Conservation (phyloP, 805 yeast genomes). For the Zygosaccharomyces lentus region DNA sequence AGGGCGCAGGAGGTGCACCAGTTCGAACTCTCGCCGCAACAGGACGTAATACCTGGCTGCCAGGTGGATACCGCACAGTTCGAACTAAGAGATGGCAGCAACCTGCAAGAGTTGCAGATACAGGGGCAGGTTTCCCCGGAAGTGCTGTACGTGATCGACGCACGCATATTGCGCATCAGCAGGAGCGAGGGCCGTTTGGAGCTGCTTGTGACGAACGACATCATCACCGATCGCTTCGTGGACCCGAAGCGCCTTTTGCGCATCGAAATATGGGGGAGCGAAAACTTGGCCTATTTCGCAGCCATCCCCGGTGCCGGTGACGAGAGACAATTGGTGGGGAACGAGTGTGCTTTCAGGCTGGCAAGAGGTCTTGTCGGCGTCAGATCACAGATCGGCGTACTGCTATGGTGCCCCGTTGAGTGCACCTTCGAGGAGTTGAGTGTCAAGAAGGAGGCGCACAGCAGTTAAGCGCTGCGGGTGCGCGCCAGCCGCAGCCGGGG, state of each 20-base stretch:
- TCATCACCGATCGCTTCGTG: conserved; percentile 10
- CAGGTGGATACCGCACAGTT: conserved; percentile 4
- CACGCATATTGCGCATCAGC: conserved; percentile 9
- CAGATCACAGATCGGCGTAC: conserved; percentile 7
- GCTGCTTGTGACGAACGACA: conserved; percentile 14
- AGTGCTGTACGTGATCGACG: conserved; percentile 8
- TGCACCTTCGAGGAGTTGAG: conserved; percentile 21
- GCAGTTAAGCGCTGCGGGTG: too few relatives aligned
- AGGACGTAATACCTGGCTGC: neutral
- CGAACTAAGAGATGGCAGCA: conserved; percentile 1
- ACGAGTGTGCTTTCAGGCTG: neutral
- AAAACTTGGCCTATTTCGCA: conserved; percentile 17
- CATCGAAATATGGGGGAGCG: conserved; percentile 15
- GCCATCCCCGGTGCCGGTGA: neutral
- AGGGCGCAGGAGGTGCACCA: neutral
- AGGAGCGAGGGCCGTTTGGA: neutral
- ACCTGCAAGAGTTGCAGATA: conserved; percentile 1
- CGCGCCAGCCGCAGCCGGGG: too few relatives aligned
- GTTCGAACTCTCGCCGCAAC: conserved; percentile 1
- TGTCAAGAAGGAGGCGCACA: neutral
- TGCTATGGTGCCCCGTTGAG: conserved; percentile 26
- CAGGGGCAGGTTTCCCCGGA: neutral
- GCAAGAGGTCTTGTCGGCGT: conserved; percentile 1
- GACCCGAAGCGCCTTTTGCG: conserved; percentile 17
- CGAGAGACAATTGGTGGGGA: neutral